phyloP scores from a whole-genome alignment of 2,329 filamentous ascomycete genomes.

The Dendrostoma leiphaemia region DNA sequence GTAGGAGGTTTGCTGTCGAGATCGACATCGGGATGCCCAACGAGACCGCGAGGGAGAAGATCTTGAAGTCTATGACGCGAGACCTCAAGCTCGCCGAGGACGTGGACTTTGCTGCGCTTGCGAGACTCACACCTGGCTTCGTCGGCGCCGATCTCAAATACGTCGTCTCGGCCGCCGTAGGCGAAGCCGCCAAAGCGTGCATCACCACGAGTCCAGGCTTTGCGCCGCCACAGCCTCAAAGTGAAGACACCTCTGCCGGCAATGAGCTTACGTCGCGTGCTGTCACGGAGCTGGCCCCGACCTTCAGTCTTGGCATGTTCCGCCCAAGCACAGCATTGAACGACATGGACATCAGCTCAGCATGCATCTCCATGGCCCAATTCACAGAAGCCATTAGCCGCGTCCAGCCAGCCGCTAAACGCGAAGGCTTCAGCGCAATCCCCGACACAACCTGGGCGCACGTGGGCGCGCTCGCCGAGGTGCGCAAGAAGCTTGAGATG shows the following conservation, averaged over 20 bases:
- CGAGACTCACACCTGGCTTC: constrained; percentile 85
- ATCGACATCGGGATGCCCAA: constrained; percentile 86
- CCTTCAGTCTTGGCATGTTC: constrained; percentile 5
- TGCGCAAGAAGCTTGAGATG: constrained; percentile 77
- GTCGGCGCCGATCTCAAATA: constrained; percentile 85
- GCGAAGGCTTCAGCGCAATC: constrained; percentile 92
- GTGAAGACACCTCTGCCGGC: neutral
- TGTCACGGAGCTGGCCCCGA: neutral
- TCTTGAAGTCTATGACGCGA: constrained; percentile 70
- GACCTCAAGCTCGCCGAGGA: constrained; percentile 63
- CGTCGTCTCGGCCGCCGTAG: constrained; percentile 46
- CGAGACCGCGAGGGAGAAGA: constrained; percentile 71
- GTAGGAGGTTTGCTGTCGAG: constrained; percentile 79
- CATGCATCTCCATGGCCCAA: constrained; percentile 50
- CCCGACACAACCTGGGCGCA: constrained; percentile 92
- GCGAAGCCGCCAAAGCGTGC: constrained; percentile 30
- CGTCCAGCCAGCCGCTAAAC: constrained; percentile 78
- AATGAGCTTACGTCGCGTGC: neutral
- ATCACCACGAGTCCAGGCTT: constrained; percentile 7
- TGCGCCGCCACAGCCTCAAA: neutral
- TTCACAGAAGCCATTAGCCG: constrained; percentile 73
- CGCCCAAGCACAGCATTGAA: constrained; percentile 15
- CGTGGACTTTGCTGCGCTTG: constrained; percentile 71
- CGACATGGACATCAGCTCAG: constrained; percentile 22
- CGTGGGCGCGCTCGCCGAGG: constrained; percentile 78